Conservation (phyloP, 352 stramenopile species). For the Globisporangium cystogenes region DNA sequence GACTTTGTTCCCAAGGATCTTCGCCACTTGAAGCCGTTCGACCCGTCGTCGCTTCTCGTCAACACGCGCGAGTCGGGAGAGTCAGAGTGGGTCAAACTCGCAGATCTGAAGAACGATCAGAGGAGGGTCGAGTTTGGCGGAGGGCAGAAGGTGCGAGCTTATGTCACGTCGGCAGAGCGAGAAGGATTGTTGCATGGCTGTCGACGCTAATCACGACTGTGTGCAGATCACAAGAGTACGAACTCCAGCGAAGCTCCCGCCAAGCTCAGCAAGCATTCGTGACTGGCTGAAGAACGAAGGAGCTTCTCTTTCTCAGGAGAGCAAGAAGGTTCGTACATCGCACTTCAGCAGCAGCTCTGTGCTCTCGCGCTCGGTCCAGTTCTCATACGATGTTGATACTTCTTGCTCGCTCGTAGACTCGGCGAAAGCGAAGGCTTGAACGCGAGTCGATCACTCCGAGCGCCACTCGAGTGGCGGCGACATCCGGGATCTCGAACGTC, state of each 20-base stretch:
- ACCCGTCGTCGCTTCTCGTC: constrained; percentile 22
- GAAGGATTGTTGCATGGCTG: neutral
- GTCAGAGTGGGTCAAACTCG: constrained; percentile 7
- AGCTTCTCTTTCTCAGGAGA: constrained; percentile 1
- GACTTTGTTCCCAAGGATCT: constrained; percentile 36
- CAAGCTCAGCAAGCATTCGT: constrained; percentile 20
- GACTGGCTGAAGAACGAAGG: constrained; percentile 25
- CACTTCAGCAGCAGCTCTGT: too few species aligned
- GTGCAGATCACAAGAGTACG: constrained; percentile 27
- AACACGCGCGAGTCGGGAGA: constrained; percentile 11
- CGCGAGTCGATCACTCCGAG: constrained; percentile 4
- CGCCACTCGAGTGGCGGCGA: constrained; percentile 10
- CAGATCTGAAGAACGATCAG: constrained; percentile 3
- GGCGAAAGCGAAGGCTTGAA: neutral
- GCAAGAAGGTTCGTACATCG: constrained; percentile 21
- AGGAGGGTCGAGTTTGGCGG: neutral
- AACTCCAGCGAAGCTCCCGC: constrained; percentile 33
- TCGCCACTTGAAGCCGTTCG: constrained; percentile 33
- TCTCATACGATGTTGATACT: neutral
- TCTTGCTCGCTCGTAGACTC: neutral
- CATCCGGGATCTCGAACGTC: constrained; percentile 51
- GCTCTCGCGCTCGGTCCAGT: neutral
- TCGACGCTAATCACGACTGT: neutral
- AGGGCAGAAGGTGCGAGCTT: neutral
- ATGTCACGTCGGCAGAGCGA: neutral